Evolutionary conservation across 2,329 filamentous ascomycete species (phyloP).

Genomic region (Cylindrodendrum hubeiense): DNA sequence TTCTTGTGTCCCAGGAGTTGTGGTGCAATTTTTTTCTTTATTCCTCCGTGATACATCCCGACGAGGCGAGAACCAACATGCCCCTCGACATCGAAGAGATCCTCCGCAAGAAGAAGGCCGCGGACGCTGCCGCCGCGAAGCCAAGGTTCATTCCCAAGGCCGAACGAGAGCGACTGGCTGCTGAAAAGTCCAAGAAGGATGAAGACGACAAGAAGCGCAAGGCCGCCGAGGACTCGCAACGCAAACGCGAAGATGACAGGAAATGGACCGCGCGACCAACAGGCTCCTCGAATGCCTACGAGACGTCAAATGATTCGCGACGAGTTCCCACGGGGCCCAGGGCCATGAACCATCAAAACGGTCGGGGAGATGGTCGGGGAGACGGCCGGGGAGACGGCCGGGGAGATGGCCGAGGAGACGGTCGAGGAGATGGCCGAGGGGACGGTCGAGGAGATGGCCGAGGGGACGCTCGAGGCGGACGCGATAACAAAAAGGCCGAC

Average conservation of each 20-base stretch:
- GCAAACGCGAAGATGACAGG: constrained; percentile 74
- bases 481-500: constrained; percentile 50
- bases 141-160: constrained; percentile 89
- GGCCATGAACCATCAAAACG: constrained; percentile 67
- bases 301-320: constrained; percentile 38
- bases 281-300: constrained; percentile 42
- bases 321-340: constrained; percentile 78
- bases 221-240: constrained; percentile 72
- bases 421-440: constrained; percentile 51
- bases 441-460: constrained; percentile 62
- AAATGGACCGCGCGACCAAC: constrained; percentile 50
- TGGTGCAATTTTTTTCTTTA: not conserved
- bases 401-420: not conserved
- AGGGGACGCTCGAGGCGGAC: constrained; percentile 43
- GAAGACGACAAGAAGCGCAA: constrained; percentile 68
- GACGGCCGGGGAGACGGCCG: too few relatives aligned
- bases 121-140: constrained; percentile 86
- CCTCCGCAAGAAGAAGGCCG: constrained; percentile 85
- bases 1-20: not conserved
- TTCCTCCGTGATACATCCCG: not conserved
- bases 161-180: constrained; percentile 82
- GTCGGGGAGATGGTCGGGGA: constrained; percentile 48
- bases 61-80: constrained; percentile 42
- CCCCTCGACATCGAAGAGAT: constrained; percentile 86
- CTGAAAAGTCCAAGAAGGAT: constrained; percentile 82